A percentile compares a stretch with the other conserved stretches of the same genome.
Conservation (phyloP, 257 asterid species). For the Nicotiana benthamiana region DNA sequence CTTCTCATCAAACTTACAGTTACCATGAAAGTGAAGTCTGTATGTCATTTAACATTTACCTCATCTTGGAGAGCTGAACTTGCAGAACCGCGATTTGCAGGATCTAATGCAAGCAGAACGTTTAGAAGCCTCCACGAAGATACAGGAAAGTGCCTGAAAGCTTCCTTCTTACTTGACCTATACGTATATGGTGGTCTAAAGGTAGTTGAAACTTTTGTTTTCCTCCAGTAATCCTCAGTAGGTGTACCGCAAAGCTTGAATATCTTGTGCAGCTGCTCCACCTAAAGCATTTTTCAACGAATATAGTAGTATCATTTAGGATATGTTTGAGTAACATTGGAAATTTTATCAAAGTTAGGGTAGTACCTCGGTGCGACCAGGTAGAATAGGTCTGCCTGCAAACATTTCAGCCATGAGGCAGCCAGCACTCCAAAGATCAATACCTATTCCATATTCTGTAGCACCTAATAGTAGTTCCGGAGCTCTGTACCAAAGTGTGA, state of each 20-base stretch:
- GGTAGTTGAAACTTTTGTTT: conserved; percentile 41
- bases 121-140: conserved; percentile 47
- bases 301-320: not conserved
- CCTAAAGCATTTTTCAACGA: conserved; percentile 21
- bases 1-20: not conserved
- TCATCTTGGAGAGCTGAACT: conserved; percentile 44
- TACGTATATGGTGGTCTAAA: conserved; percentile 62
- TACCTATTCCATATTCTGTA: conserved; percentile 64
- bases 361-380: conserved; percentile 77
- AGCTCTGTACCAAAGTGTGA: conserved; percentile 86
- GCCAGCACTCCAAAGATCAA: conserved; percentile 88
- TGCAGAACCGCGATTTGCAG: conserved; percentile 53
- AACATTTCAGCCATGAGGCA: conserved; percentile 92
- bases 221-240: conserved; percentile 48
- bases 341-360: not conserved
- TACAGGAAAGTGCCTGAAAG: conserved; percentile 51
- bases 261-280: conserved; percentile 71
- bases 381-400: conserved; percentile 64
- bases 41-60: conserved; percentile 19
- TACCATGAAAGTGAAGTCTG: not conserved
- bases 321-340: not conserved
- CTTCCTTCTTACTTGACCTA: conserved; percentile 41
- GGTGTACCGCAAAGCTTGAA: conserved; percentile 88
- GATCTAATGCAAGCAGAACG: conserved; percentile 58
- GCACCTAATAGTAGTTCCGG: conserved; percentile 78